Base-by-base conservation (phyloP, 2,329 filamentous ascomycete species). In the Penicillium sp. region DNA sequence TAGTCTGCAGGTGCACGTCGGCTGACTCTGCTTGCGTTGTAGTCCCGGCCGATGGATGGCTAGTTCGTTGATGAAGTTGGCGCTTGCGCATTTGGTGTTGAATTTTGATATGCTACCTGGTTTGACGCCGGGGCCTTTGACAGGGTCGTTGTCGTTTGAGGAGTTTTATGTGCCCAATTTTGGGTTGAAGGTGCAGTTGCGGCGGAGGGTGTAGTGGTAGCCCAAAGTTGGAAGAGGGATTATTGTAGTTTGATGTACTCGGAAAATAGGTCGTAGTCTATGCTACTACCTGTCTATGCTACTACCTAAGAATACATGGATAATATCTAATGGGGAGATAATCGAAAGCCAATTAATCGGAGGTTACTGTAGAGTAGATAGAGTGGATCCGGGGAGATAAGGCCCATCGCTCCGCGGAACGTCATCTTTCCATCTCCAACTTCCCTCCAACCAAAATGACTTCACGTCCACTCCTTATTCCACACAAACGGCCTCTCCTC, bases 401-500 rank as follows among this genome's bases (percentile, higher is more conserved):
- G 33, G n/a, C 11, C 49, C 22, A 44, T 22, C 8, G 19, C 39
- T 14, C 39, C 37, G n/a, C 16, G 22, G 5, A 16, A 48, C 52
- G 35, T 48, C 33, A 48, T 31, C 14, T 43, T 21, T 13, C 19
- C 19, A 21, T 46, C 50, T 16, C 33, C 44, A 33, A 52, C 42
- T 46, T 29, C 29, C 13, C 49, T 22, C 27, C 26, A n/a, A 45
- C 48, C 63, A 51, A 53, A 55, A 53, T 54, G 55, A 11, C 58
- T 14, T 49, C 56, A 22, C 67, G 66, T 16, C 51, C 62, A 8
- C 64, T 65, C 1, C 49, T 73, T 1, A 68, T 72, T 49, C 65
- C 69, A 6, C 51, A 61, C n/a, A 74, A 70, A 48, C 68, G 69
- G 1, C 24, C 64, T 6, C 62, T 74, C 6, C 53, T 68, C 24